These are phyloP conservation scores for Avicennia marina DNA, from an alignment of 257 asterid species.

Conservation along the genomic window DNA sequence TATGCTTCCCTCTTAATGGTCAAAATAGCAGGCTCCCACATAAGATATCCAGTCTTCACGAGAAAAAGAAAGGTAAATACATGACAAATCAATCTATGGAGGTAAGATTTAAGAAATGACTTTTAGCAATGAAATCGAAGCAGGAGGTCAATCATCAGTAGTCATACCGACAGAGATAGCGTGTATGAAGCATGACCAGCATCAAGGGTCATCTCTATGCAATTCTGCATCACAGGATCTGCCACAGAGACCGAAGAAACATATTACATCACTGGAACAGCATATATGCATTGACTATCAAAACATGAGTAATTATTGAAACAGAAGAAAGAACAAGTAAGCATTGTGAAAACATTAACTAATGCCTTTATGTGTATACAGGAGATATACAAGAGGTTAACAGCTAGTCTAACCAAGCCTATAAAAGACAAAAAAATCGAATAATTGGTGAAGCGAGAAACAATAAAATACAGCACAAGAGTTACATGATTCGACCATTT, in stretches of 20 bases:
- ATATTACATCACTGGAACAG: constrained; percentile 9
- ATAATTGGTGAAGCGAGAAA: no score
- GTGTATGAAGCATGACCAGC: constrained; percentile 78
- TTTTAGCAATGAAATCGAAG: constrained; percentile 8
- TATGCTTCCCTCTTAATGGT: constrained; percentile 77
- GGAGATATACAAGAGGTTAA: no score
- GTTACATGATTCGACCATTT: no score
- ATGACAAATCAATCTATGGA: constrained; percentile 13
- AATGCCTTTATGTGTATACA: no score
- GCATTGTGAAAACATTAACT: no score
- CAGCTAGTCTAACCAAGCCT: no score
- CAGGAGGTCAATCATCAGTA: background rate
- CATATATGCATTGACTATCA: background rate
- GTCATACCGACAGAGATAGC: constrained; percentile 68
- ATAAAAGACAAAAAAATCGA: no score
- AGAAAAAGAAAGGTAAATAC: constrained; percentile 14
- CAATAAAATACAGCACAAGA: no score
- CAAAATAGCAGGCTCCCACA: constrained; percentile 87
- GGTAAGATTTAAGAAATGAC: background rate
- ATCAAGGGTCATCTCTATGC: constrained; percentile 59
- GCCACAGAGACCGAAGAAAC: constrained; percentile 26
- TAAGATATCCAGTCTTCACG: constrained; percentile 60
- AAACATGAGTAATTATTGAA: background rate
- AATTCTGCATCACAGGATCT: constrained; percentile 74
- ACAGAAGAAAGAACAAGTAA: no score